phyloP scores from a whole-genome alignment of 169 alveolate genomes.

The Plasmodium knowlesi region DNA sequence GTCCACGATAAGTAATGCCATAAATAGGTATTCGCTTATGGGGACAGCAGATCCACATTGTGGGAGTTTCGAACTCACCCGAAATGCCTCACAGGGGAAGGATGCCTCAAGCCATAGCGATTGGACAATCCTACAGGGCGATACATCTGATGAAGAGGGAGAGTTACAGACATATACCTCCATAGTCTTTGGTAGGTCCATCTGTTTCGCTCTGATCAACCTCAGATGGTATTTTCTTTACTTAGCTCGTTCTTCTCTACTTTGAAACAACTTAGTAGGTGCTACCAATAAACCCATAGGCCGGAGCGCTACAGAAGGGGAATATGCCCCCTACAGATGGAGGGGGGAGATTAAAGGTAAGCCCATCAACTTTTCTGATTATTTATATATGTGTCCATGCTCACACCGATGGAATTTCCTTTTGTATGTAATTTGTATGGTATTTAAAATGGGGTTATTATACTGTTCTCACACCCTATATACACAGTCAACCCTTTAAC shows the following conservation, averaged over 20 bases:
- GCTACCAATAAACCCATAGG: background rate
- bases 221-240: background rate
- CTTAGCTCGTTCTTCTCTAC: background rate
- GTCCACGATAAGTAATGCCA: conserved; percentile 2
- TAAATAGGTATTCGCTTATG: conserved; percentile 27
- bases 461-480: background rate
- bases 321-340: background rate
- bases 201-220: background rate
- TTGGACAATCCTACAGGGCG: background rate
- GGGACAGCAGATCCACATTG: background rate
- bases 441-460: background rate
- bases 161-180: conserved; percentile 39
- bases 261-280: background rate
- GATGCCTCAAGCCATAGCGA: background rate
- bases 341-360: background rate
- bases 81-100: background rate
- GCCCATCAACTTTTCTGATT: background rate
- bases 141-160: conserved; percentile 2
- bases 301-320: background rate
- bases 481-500: background rate
- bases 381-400: background rate
- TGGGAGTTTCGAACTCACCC: background rate
- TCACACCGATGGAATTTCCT: background rate
- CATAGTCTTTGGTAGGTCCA: background rate
- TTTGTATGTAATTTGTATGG: background rate